Base-by-base conservation (phyloP, 768 basidiomycete species). In the Lactarius pseudohatsudake region DNA sequence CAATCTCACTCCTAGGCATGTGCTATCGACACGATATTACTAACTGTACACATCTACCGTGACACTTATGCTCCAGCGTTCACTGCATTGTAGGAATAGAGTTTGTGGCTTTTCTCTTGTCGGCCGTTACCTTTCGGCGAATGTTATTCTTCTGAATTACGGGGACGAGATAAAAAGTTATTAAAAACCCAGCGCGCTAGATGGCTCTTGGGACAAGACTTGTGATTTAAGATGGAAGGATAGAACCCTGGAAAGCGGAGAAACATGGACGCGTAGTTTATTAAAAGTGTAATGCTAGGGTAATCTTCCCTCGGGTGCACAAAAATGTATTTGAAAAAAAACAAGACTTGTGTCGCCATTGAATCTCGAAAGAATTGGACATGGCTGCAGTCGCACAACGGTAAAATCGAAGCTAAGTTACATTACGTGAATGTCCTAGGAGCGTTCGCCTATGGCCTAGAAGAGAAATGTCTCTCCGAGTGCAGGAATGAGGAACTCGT, bases 381-480 rank as follows among this genome's bases (percentile, higher is more conserved):
- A 40, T 40, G n/a, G 38, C 38, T 40, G 3, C 38, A 1, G 38
- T 40, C 38, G 15, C 15, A 40, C 38, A 40, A 3, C 38, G 38
- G 38, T 15, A 40, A 40, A 15, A 40, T 15, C 15, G 38, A 50
- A 50, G n/a, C n/a, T 22, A 22, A 47, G 45, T 47, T 47, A 50
- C 22, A 45, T n/a, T n/a, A n/a, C 13, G 8, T 9, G 20, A 8
- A 45, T n/a, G n/a, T 3, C 9, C 43, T 7, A 4, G 11, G 5
- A 13, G 13, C n/a, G 11, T 50, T 22, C 22, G 47, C 22, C 22
- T 50, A 50, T 50, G 55, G 22, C 20, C 64, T 66, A 75, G 26
- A 72, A 75, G 15, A 71, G 16, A 60, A 78, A 66, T 3, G 87
- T 89, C 76, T 89, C 85, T 5, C 89, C 88, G 34, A 90, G 82